These are phyloP conservation scores for Plasmodium gallinaceum DNA, from an alignment of 169 alveolate species.

Conservation along the genomic window DNA sequence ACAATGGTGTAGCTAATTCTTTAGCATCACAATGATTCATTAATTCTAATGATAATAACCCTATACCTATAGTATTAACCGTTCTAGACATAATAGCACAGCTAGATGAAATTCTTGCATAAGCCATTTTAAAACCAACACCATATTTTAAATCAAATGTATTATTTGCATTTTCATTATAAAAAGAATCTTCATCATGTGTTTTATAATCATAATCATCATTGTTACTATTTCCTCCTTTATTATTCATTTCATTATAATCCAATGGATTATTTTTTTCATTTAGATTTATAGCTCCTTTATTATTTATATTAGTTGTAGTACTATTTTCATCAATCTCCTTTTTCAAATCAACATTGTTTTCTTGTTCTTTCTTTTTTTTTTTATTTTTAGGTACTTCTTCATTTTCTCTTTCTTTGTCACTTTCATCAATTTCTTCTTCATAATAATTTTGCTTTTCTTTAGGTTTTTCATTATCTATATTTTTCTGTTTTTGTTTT, in stretches of 20 bases:
- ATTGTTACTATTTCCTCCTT: neutral
- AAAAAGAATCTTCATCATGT: slow-evolving; percentile 55
- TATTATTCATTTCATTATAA: neutral
- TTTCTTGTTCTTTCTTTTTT: neutral
- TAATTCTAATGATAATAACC: slow-evolving; percentile 89
- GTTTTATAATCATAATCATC: slow-evolving; percentile 32
- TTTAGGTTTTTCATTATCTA: neutral
- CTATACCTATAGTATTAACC: slow-evolving; percentile 89
- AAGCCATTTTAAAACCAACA: slow-evolving; percentile 91
- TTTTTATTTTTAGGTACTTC: neutral
- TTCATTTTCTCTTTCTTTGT: slow-evolving; percentile 9
- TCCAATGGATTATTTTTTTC: slow-evolving; percentile 2
- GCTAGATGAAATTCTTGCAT: slow-evolving; percentile 89
- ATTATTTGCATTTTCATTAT: slow-evolving; percentile 68
- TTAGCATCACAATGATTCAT: slow-evolving; percentile 87
- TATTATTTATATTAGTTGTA: neutral
- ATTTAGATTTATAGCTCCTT: neutral
- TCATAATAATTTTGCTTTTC: slow-evolving; percentile 6
- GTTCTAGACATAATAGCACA: slow-evolving; percentile 92
- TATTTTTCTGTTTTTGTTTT: slow-evolving; percentile 6
- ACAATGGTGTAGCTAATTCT: slow-evolving; percentile 87
- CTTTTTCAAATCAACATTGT: neutral
- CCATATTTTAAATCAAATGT: slow-evolving; percentile 84
- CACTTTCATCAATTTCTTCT: neutral
- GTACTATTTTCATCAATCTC: neutral